These are phyloP conservation scores for Vigna trinervia DNA, from an alignment of 306 rosid genomes.

Conservation along the genomic window DNA sequence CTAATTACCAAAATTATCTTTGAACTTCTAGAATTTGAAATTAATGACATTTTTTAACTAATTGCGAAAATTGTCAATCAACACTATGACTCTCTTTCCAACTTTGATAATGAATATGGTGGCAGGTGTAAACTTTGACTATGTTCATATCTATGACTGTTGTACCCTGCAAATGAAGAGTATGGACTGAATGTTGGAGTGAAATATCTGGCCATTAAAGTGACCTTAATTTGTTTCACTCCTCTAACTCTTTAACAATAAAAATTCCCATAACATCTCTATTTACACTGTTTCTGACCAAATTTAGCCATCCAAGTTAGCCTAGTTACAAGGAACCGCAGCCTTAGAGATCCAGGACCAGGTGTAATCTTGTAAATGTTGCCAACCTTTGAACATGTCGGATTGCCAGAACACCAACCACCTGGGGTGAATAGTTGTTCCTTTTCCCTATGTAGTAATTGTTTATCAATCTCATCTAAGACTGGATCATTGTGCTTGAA, in stretches of 20 bases:
- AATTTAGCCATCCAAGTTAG: conserved; percentile 47
- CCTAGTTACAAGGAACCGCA: conserved; percentile 59
- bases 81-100: conserved; percentile 29
- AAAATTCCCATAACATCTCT: conserved; percentile 50
- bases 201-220: conserved; percentile 26
- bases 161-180: not conserved
- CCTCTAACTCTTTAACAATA: conserved; percentile 29
- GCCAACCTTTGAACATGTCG: conserved; percentile 71
- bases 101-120: conserved; percentile 9
- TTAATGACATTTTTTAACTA: no score
- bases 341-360: conserved; percentile 70
- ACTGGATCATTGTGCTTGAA: conserved; percentile 62
- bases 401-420: conserved; percentile 77
- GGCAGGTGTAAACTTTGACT: conserved; percentile 27
- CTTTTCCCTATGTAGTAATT: conserved; percentile 52
- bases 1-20: no score
- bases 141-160: conserved; percentile 23
- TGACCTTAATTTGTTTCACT: conserved; percentile 9
- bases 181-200: conserved; percentile 11
- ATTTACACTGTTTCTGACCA: conserved; percentile 69
- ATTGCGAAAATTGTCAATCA: no score
- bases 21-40: no score
- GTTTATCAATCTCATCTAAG: conserved; percentile 69
- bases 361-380: conserved; percentile 63
- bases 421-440: conserved; percentile 66